These are phyloP conservation scores for Alternaria infectoria DNA, from an alignment of 2,329 filamentous ascomycete species.

Conservation along the genomic window DNA sequence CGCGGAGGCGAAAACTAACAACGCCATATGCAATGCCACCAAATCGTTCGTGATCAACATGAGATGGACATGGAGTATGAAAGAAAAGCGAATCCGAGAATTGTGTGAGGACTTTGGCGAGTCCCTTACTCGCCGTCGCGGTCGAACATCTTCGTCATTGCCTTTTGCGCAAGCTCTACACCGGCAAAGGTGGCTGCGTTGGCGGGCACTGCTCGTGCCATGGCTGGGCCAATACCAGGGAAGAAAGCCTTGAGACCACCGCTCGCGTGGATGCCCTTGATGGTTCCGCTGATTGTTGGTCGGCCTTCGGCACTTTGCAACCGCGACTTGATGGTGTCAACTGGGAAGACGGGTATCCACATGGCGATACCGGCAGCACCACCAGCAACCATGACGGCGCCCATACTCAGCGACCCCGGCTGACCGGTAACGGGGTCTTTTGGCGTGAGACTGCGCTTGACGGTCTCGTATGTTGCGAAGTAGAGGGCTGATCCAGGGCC, in stretches of 20 bases:
- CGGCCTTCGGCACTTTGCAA: slow-evolving; percentile 90
- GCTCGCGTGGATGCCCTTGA: slow-evolving; percentile 79
- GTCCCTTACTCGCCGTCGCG: slow-evolving; percentile 36
- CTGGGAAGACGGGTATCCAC: slow-evolving; percentile 98
- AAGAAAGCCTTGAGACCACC: slow-evolving; percentile 94
- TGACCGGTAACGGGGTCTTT: slow-evolving; percentile 74
- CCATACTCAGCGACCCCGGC: slow-evolving; percentile 78
- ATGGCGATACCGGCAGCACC: slow-evolving; percentile 93
- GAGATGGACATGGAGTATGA: slow-evolving; percentile 5
- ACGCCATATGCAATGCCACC: slow-evolving; percentile 35
- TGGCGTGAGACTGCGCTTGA: slow-evolving; percentile 87
- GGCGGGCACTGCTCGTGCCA: slow-evolving; percentile 90
- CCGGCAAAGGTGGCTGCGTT: slow-evolving; percentile 95
- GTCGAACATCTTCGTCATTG: slow-evolving; percentile 77
- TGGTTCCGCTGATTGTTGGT: slow-evolving; percentile 78
- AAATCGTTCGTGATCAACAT: slow-evolving; percentile 13
- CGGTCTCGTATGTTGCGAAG: slow-evolving; percentile 95
- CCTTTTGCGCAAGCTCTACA: slow-evolving; percentile 82
- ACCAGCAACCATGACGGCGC: slow-evolving; percentile 84
- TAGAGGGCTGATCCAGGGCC: slow-evolving; percentile 93
- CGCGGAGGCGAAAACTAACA: slow-evolving; percentile 10
- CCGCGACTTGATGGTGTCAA: slow-evolving; percentile 94
- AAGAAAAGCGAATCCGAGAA: slow-evolving; percentile 5
- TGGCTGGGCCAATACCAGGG: slow-evolving; percentile 90
- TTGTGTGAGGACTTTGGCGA: background rate